phyloP scores from a whole-genome alignment of 495 filamentous ascomycete genomes.

The Tuber aestivum region DNA sequence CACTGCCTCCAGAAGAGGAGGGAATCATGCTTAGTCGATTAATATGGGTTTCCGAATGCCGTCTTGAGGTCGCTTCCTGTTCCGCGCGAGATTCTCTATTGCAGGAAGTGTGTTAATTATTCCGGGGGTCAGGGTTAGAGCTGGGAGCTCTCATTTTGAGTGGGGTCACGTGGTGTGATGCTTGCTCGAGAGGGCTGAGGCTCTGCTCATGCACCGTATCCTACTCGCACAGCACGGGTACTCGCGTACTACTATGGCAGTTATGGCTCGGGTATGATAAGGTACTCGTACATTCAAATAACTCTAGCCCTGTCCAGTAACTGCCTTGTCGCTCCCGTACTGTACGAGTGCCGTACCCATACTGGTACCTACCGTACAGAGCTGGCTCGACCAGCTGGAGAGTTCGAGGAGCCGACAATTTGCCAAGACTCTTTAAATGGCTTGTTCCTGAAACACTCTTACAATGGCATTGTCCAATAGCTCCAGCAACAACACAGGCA shows the following conservation, averaged over 20 bases:
- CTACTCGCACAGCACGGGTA: no score
- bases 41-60: not conserved
- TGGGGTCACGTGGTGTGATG: not conserved
- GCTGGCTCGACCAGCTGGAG: not conserved
- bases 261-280: not conserved
- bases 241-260: no score
- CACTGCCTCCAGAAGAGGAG: constrained; percentile 6
- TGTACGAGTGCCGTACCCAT: not conserved
- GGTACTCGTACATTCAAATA: no score
- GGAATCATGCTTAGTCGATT: constrained; percentile 9
- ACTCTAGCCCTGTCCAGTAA: not conserved
- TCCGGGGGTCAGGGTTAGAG: not conserved
- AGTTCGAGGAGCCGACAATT: not conserved
- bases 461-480: not conserved
- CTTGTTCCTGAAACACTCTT: not conserved
- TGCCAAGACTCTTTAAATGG: not conserved
- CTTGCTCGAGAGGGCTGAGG: no score
- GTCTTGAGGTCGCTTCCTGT: not conserved
- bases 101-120: not conserved
- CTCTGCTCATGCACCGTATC: no score
- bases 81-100: not conserved
- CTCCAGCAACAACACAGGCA: not conserved
- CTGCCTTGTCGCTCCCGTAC: not conserved
- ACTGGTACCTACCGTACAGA: not conserved
- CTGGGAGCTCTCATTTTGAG: not conserved